Conservation (phyloP, 441 rosid genomes). For the Bocquillonia castaneifolia region DNA sequence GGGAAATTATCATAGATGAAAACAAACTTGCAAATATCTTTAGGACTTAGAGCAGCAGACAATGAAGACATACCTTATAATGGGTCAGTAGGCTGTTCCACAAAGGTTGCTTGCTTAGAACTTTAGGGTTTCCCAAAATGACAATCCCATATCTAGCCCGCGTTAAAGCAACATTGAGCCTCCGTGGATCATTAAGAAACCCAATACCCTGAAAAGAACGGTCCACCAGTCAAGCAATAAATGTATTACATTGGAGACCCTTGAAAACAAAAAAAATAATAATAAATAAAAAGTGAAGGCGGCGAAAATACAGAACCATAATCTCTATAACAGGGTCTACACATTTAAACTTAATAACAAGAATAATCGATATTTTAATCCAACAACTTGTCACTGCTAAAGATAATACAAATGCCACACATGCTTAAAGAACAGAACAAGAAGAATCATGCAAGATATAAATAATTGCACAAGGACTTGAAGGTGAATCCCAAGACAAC, state of each 20-base stretch:
- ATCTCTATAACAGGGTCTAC: background rate
- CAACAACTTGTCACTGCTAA: background rate
- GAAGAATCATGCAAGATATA: background rate
- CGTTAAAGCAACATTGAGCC: slow-evolving; percentile 96
- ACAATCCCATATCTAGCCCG: slow-evolving; percentile 99
- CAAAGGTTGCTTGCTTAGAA: slow-evolving; percentile 91
- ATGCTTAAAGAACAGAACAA: background rate
- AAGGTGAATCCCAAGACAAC: background rate
- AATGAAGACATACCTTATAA: slow-evolving; percentile 62
- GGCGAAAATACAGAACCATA: background rate
- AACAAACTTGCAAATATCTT: background rate
- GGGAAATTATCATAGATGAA: background rate
- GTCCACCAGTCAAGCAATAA: slow-evolving; percentile 19
- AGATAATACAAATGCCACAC: background rate
- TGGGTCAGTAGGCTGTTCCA: slow-evolving; percentile 97
- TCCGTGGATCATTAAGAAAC: slow-evolving; percentile 96
- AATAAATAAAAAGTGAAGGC: too few relatives aligned
- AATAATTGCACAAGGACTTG: background rate
- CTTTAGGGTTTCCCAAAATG: slow-evolving; percentile 95
- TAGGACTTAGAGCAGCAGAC: background rate
- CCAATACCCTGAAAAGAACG: slow-evolving; percentile 81
- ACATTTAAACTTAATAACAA: background rate
- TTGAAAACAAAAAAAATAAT: background rate
- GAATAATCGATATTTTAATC: background rate
- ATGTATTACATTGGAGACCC: background rate